Evolutionary conservation across 2,329 filamentous ascomycete species (phyloP).

Genomic region (Botryotinia convoluta): DNA sequence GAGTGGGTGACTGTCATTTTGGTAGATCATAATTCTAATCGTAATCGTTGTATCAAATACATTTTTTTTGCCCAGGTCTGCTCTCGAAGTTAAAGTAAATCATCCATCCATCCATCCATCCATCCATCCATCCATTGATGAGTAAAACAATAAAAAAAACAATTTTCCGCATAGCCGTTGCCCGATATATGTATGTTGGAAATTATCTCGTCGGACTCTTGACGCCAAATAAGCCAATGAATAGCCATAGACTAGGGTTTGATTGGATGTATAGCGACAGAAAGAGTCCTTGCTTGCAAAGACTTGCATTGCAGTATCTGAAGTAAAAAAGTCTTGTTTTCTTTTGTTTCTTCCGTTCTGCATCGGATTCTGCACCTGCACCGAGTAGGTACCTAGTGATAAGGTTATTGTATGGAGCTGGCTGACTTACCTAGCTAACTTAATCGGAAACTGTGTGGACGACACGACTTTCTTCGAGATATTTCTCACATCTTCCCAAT

Average conservation of each 20-base stretch:
- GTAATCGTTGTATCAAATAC: no score
- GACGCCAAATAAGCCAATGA: slow-evolving; percentile 5
- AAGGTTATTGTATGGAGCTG: background rate
- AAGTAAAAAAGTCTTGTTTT: slow-evolving; percentile 7
- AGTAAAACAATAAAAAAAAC: background rate
- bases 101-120: background rate
- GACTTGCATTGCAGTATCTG: background rate
- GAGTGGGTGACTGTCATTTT: no score
- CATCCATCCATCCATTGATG: background rate
- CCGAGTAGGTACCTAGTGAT: background rate
- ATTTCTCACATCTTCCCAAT: background rate
- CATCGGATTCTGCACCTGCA: slow-evolving; percentile 4
- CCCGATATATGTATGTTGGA: background rate
- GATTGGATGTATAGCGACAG: background rate
- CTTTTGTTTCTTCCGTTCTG: background rate
- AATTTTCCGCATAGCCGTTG: background rate
- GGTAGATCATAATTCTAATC: background rate
- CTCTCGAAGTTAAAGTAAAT: background rate
- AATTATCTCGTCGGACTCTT: slow-evolving; percentile 7
- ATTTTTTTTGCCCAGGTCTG: background rate
- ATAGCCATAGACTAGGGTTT: background rate
- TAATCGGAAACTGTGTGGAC: background rate
- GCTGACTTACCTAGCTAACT: background rate
- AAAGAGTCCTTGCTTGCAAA: background rate
- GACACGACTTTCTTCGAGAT: background rate